Conservation (phyloP, 306 rosid genomes). For the Prunus mira region DNA sequence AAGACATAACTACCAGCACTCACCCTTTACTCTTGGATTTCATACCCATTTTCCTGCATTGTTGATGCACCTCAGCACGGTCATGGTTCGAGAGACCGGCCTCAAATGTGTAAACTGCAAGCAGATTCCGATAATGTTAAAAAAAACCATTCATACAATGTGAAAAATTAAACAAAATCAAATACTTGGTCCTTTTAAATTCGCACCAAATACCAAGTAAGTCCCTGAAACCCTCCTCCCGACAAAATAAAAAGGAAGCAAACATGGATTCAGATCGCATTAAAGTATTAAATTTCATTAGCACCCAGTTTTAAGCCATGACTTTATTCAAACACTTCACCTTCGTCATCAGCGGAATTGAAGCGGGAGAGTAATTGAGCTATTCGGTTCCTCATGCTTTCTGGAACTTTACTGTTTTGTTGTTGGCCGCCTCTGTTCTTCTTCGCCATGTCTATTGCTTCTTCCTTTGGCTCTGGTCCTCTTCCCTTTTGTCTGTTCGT, state of each 20-base stretch:
- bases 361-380: conserved; percentile 32
- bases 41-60: conserved; percentile 53
- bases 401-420: conserved; percentile 24
- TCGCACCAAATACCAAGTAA: background rate
- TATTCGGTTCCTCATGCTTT: conserved; percentile 32
- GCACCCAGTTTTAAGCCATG: background rate
- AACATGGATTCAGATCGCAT: background rate
- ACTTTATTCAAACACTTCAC: conserved; percentile 20
- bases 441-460: conserved; percentile 14
- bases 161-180: background rate
- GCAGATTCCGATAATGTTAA: background rate
- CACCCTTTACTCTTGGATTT: conserved; percentile 82
- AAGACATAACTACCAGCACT: conserved; percentile 28
- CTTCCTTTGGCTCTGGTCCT: background rate
- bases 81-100: conserved; percentile 43
- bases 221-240: too few relatives aligned
- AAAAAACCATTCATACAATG: background rate
- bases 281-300: background rate
- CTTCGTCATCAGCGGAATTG: conserved; percentile 40
- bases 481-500: background rate
- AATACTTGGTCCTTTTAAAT: background rate
- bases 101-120: conserved; percentile 64
- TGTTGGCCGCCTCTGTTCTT: conserved; percentile 13
- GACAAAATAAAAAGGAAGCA: background rate
- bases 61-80: conserved; percentile 60